Percentiles rank a stretch among this genome's conserved stretches.
These are phyloP conservation scores for Apiotrichum akiyoshidainum DNA, from an alignment of 1,284 basidiomycete genomes.

Conservation along the genomic window DNA sequence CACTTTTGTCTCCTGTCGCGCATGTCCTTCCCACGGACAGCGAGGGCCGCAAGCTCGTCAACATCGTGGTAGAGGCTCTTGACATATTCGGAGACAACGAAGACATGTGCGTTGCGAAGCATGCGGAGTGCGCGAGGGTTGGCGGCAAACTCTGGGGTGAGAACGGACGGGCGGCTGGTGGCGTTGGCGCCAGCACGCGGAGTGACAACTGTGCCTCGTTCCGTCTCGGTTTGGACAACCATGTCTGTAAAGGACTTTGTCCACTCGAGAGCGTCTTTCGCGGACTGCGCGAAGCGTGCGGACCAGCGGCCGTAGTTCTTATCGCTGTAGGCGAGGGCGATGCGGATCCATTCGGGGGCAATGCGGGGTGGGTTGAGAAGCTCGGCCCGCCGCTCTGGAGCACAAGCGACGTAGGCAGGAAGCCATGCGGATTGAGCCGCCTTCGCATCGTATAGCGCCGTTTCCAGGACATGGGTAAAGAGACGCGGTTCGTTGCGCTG, in stretches of 20 bases:
- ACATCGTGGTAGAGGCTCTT: constrained; percentile 3
- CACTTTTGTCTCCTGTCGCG: neutral
- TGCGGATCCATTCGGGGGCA: constrained; percentile 19
- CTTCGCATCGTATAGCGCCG: constrained; percentile 6
- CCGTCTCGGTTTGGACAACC: neutral
- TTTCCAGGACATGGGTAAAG: constrained; percentile 11
- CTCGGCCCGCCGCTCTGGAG: neutral
- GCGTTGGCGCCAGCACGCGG: neutral
- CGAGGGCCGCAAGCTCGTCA: neutral
- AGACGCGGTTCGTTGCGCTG: constrained; percentile 1
- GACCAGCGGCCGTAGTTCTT: constrained; percentile 1
- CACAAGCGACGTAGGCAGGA: constrained; percentile 9
- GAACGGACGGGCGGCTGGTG: neutral
- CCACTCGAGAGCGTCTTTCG: constrained; percentile 9
- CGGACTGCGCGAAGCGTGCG: neutral
- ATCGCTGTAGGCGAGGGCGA: constrained; percentile 2
- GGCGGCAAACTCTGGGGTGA: constrained; percentile 4
- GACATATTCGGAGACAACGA: constrained; percentile 5
- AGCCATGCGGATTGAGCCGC: constrained; percentile 9
- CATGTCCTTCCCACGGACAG: neutral
- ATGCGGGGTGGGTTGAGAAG: constrained; percentile 8
- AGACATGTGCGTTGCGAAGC: neutral
- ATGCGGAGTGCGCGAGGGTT: neutral
- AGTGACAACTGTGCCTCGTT: neutral
- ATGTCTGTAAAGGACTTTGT: neutral